These are phyloP conservation scores for Neurospora sp. DNA, from an alignment of 495 filamentous ascomycete species.

Conservation along the genomic window DNA sequence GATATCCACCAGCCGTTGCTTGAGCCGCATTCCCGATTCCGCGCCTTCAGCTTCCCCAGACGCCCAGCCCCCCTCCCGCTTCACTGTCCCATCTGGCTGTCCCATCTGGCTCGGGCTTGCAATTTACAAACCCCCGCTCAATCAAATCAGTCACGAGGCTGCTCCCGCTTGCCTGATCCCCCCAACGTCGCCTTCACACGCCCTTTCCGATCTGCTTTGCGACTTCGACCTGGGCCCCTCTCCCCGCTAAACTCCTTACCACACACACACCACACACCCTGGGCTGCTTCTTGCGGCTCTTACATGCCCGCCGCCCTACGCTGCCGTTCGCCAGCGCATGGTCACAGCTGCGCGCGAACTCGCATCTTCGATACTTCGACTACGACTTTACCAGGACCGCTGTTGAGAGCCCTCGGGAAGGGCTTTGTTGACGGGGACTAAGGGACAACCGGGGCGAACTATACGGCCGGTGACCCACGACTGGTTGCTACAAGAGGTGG, in stretches of 20 bases:
- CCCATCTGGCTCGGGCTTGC: constrained; percentile 3
- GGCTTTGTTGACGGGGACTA: constrained; percentile 3
- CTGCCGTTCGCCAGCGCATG: constrained; percentile 12
- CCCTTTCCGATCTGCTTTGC: constrained; percentile 8
- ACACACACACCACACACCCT: not conserved
- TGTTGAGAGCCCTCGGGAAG: constrained; percentile 5
- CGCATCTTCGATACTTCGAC: not conserved
- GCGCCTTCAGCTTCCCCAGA: not conserved
- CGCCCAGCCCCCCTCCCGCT: constrained; percentile 7
- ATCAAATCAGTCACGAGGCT: constrained; percentile 23
- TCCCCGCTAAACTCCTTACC: constrained; percentile 6
- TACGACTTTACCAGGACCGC: not conserved
- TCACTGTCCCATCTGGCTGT: constrained; percentile 6
- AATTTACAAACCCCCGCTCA: constrained; percentile 21
- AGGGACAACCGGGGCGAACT: not conserved
- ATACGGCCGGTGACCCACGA: not conserved
- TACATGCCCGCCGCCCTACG: constrained; percentile 18
- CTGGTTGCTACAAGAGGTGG: not conserved
- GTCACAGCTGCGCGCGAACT: constrained; percentile 11
- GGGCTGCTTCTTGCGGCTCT: constrained; percentile 21
- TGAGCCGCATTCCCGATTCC: not conserved
- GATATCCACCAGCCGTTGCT: not conserved
- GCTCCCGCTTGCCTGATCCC: constrained; percentile 15
- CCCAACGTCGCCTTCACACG: constrained; percentile 1
- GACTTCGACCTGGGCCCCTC: constrained; percentile 5